Conservation (phyloP, 2,329 filamentous ascomycete species). For the Cordyceps farinosa region DNA sequence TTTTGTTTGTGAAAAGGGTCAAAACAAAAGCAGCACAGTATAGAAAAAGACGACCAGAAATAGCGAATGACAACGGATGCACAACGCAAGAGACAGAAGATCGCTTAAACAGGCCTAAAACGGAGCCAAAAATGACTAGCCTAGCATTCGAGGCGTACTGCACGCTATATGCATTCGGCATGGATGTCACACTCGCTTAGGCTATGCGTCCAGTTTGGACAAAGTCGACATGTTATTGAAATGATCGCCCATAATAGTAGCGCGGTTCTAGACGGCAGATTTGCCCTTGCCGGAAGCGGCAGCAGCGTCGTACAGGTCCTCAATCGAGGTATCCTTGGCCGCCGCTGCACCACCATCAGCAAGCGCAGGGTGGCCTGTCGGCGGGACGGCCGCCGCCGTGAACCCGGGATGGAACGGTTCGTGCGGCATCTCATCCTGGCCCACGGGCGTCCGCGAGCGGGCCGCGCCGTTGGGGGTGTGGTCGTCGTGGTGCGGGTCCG, state of each 20-base stretch:
- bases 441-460: background rate
- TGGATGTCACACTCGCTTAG: too few relatives aligned
- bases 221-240: background rate
- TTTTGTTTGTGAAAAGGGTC: background rate
- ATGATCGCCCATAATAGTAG: background rate
- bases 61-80: background rate
- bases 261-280: background rate
- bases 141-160: background rate
- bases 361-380: background rate
- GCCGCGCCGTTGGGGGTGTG: background rate
- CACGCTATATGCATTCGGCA: background rate
- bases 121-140: background rate
- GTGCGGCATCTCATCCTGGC: constrained; percentile 26
- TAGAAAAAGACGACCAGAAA: too few relatives aligned
- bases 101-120: background rate
- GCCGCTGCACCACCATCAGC: background rate
- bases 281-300: constrained; percentile 11
- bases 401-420: constrained; percentile 41
- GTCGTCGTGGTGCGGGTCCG: constrained; percentile 27
- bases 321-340: background rate
- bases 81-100: background rate
- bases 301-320: constrained; percentile 13
- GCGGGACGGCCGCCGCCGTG: constrained; percentile 17
- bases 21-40: background rate
- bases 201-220: background rate